Conservation (phyloP, 2,329 filamentous ascomycete genomes). For the Nothopassalora personata region DNA sequence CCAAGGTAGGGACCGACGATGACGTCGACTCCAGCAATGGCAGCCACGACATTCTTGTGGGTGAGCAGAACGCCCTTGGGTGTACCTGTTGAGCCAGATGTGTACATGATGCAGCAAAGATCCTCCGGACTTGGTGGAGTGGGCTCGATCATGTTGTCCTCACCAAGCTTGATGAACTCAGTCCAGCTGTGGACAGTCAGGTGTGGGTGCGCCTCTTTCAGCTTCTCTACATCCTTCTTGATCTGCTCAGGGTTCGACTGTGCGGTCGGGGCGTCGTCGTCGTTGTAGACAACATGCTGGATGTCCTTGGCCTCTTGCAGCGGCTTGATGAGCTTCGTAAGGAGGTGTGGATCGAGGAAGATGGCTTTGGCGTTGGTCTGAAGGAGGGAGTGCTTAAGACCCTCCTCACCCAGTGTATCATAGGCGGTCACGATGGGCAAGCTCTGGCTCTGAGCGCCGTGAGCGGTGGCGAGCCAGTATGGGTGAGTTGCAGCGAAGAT, state of each 20-base stretch:
- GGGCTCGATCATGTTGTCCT: constrained; percentile 65
- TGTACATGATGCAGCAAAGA: constrained; percentile 75
- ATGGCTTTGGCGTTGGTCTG: constrained; percentile 78
- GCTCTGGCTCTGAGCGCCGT: constrained; percentile 68
- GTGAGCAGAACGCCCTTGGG: constrained; percentile 85
- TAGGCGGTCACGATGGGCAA: constrained; percentile 92
- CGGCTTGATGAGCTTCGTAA: constrained; percentile 49
- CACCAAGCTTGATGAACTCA: constrained; percentile 49
- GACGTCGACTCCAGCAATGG: constrained; percentile 72
- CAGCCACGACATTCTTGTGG: constrained; percentile 74
- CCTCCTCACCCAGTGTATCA: constrained; percentile 80
- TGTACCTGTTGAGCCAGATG: constrained; percentile 80
- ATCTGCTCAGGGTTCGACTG: constrained; percentile 39
- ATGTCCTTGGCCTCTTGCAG: constrained; percentile 53
- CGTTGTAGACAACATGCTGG: constrained; percentile 56
- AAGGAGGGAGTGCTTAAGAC: constrained; percentile 76
- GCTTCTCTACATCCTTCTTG: constrained; percentile 49
- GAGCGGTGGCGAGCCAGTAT: constrained; percentile 75
- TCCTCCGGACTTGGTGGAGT: constrained; percentile 69
- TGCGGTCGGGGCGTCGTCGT: constrained; percentile 36
- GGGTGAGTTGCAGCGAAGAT: constrained; percentile 78
- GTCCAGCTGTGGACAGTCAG: constrained; percentile 52
- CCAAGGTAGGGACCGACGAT: constrained; percentile 74
- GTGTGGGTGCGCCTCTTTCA: constrained; percentile 50
- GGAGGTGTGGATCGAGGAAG: constrained; percentile 77